Evolutionary conservation across 2,329 filamentous ascomycete genomes (phyloP).

Genomic region (Aspergillus proliferans): DNA sequence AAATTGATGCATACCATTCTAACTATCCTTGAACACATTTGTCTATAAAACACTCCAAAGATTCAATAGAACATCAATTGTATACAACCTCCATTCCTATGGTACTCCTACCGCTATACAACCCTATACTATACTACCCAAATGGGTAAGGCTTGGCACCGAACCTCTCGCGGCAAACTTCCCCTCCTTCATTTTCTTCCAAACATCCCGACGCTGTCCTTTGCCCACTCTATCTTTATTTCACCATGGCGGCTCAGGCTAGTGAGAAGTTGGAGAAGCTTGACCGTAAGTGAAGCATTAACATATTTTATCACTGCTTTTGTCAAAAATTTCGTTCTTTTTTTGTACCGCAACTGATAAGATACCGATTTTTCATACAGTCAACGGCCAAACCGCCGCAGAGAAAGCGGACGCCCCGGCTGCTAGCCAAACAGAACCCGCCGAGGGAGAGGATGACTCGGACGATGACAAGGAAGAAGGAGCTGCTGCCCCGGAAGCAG

Average conservation of each 20-base stretch:
- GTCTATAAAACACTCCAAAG: too few relatives aligned
- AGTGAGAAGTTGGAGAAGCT: slow-evolving; percentile 37
- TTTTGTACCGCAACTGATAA: slow-evolving; percentile 13
- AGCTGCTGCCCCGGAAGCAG: slow-evolving; percentile 32
- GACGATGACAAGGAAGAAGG: slow-evolving; percentile 51
- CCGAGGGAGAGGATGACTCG: slow-evolving; percentile 49
- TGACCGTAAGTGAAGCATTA: slow-evolving; percentile 24
- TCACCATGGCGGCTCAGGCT: slow-evolving; percentile 38
- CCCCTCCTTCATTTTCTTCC: slow-evolving; percentile 15
- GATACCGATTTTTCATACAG: slow-evolving; percentile 18
- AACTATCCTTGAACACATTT: too few relatives aligned
- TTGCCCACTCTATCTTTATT: slow-evolving; percentile 12
- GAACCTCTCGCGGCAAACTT: slow-evolving; percentile 3
- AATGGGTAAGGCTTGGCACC: slow-evolving; percentile 7
- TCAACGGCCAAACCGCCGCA: slow-evolving; percentile 34
- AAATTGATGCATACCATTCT: too few relatives aligned
- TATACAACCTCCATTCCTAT: too few relatives aligned
- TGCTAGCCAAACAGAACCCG: slow-evolving; percentile 32
- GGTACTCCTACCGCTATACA: neutral
- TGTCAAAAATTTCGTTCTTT: neutral
- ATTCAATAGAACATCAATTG: too few relatives aligned
- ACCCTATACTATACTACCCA: neutral
- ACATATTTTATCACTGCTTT: neutral
- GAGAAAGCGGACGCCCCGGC: slow-evolving; percentile 27
- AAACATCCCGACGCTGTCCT: slow-evolving; percentile 12